A percentile compares a stretch with the other conserved stretches of the same genome.
phyloP scores from a whole-genome alignment of 2,329 filamentous ascomycete species.

The Penicillium expansum region DNA sequence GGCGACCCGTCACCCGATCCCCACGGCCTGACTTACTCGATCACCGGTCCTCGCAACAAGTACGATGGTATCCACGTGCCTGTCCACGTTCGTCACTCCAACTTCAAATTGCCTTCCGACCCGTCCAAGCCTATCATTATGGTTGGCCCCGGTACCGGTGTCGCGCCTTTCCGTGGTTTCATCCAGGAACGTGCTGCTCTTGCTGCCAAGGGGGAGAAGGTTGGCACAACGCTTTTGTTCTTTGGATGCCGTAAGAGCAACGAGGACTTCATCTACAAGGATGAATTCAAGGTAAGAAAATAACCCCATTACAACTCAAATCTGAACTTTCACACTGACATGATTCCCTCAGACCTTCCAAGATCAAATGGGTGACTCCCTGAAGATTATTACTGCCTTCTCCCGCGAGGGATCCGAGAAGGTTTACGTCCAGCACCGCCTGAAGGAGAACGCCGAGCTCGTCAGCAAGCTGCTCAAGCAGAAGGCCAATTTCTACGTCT shows the following conservation, averaged over 20 bases:
- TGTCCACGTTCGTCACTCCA: constrained; percentile 94
- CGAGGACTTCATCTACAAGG: constrained; percentile 91
- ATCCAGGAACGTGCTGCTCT: constrained; percentile 88
- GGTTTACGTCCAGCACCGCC: constrained; percentile 92
- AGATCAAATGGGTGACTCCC: constrained; percentile 77
- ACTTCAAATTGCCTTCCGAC: constrained; percentile 98
- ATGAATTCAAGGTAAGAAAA: constrained; percentile 82
- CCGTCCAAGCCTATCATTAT: constrained; percentile 92
- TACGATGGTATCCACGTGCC: constrained; percentile 95
- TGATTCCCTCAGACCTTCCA: constrained; percentile 66
- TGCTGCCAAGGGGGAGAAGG: constrained; percentile 72
- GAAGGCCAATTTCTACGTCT: constrained; percentile 94
- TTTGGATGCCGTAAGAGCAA: constrained; percentile 83
- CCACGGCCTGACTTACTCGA: constrained; percentile 80
- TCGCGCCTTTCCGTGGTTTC: constrained; percentile 93
- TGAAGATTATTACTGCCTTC: constrained; percentile 89
- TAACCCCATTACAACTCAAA: not conserved
- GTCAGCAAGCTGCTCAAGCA: constrained; percentile 82
- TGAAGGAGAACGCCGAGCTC: constrained; percentile 78
- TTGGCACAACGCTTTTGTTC: constrained; percentile 87
- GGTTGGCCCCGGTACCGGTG: constrained; percentile 93
- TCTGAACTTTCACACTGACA: constrained; percentile 25
- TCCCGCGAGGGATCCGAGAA: constrained; percentile 85
- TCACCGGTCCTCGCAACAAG: constrained; percentile 89
- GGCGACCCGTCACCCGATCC: constrained; percentile 76